Evolutionary conservation across 345 rosid species (phyloP).

Genomic region (Eucalyptus cloeziana): DNA sequence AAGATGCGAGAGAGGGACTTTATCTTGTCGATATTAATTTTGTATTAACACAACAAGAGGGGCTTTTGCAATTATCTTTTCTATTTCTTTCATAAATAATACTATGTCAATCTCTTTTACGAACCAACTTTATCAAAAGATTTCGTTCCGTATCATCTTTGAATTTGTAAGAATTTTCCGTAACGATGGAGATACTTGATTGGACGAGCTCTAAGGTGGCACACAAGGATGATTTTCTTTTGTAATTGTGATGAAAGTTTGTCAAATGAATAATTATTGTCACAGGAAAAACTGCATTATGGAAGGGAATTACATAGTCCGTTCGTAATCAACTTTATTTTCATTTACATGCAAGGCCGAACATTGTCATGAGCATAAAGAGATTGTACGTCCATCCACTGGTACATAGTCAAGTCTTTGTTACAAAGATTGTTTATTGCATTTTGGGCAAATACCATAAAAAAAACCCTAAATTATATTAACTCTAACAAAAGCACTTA

Average conservation of each 20-base stretch:
- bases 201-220: not conserved
- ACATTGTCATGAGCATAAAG: not conserved
- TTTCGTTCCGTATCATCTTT: not conserved
- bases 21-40: not conserved
- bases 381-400: not conserved
- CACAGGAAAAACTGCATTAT: not conserved
- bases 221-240: not conserved
- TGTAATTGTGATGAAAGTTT: not conserved
- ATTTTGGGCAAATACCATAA: not conserved
- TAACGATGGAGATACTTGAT: not conserved
- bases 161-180: not conserved
- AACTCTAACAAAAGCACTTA: fast-evolving
- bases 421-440: not conserved
- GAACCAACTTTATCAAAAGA: fast-evolving
- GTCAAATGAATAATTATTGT: not conserved
- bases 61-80: not conserved
- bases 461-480: too few species aligned
- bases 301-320: not conserved
- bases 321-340: not conserved
- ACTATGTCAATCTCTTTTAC: not conserved
- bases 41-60: not conserved
- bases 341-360: not conserved
- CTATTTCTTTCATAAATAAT: not conserved
- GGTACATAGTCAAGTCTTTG: not conserved
- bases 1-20: not conserved